These are phyloP conservation scores for Candida smagusa DNA, from an alignment of 1,139 yeast genomes.

Conservation along the genomic window DNA sequence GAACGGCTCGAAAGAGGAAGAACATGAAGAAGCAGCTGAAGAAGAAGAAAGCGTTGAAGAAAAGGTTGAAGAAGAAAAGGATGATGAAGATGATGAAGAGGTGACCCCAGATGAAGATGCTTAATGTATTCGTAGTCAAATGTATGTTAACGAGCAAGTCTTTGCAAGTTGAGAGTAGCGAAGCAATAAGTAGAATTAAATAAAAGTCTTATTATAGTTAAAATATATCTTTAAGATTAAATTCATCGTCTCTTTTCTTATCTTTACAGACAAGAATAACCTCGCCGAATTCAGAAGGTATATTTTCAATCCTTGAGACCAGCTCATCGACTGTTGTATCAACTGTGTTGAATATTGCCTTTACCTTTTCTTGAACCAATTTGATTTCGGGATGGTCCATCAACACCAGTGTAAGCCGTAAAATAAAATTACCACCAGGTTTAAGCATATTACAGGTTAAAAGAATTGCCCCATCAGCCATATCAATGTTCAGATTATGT, in stretches of 20 bases:
- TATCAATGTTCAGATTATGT: constrained; percentile 44
- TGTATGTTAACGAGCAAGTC: background rate
- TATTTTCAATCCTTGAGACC: background rate
- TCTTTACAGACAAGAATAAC: constrained; percentile 58
- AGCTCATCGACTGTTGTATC: constrained; percentile 2
- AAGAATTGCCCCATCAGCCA: constrained; percentile 87
- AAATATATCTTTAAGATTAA: constrained; percentile 30
- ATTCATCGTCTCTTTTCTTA: constrained; percentile 33
- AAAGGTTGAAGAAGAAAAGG: constrained; percentile 8
- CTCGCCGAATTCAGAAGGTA: constrained; percentile 4
- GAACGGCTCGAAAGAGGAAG: constrained; percentile 3
- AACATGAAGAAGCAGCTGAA: constrained; percentile 15
- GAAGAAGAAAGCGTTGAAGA: constrained; percentile 13
- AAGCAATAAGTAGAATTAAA: background rate
- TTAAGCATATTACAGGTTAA: constrained; percentile 67
- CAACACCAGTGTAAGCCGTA: constrained; percentile 69
- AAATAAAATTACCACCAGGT: constrained; percentile 68
- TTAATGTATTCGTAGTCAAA: background rate
- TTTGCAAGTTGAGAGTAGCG: background rate
- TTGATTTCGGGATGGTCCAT: constrained; percentile 49
- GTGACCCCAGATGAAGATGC: constrained; percentile 11
- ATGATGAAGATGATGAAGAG: constrained; percentile 17
- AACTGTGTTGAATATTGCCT: constrained; percentile 48
- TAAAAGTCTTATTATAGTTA: constrained; percentile 1
- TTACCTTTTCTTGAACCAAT: constrained; percentile 53